Conservation (phyloP, 2,329 filamentous ascomycete genomes). For the Hypoxylon sp. region DNA sequence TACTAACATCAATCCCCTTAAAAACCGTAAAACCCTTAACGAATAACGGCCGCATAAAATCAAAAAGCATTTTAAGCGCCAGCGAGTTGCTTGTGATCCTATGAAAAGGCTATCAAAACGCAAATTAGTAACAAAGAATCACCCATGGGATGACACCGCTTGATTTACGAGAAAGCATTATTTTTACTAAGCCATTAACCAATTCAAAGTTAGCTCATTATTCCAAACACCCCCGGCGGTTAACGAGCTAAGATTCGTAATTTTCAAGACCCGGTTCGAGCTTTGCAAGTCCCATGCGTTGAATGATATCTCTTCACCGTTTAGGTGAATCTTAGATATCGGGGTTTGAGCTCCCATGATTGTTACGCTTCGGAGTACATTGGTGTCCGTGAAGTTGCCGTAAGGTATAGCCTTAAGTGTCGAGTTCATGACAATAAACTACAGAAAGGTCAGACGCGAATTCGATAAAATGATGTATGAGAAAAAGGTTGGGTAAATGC, state of each 20-base stretch:
- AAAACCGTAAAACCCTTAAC: too few relatives aligned
- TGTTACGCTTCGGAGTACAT: conserved; percentile 68
- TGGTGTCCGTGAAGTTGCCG: conserved; percentile 64
- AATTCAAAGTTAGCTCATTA: conserved; percentile 64
- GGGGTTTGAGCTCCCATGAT: conserved; percentile 62
- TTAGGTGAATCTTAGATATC: conserved; percentile 59
- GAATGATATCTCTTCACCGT: conserved; percentile 54
- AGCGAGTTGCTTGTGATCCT: too few relatives aligned
- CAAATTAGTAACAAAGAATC: too few relatives aligned
- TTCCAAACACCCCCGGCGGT: conserved; percentile 66
- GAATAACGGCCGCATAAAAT: too few relatives aligned
- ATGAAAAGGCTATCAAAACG: too few relatives aligned
- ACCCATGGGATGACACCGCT: too few relatives aligned
- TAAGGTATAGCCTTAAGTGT: conserved; percentile 57
- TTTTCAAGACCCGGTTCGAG: conserved; percentile 56
- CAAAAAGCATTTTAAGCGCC: too few relatives aligned
- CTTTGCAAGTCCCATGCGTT: conserved; percentile 58
- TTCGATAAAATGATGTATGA: not conserved
- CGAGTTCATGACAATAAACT: conserved; percentile 54
- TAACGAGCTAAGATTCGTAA: conserved; percentile 58
- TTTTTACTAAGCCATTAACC: too few relatives aligned
- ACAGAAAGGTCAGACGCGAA: conserved; percentile 7
- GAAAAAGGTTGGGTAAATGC: conserved; percentile 31
- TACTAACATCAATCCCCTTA: too few relatives aligned
- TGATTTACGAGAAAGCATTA: too few relatives aligned